phyloP scores from a whole-genome alignment of 2,329 filamentous ascomycete genomes.

The Aspergillus sp. region DNA sequence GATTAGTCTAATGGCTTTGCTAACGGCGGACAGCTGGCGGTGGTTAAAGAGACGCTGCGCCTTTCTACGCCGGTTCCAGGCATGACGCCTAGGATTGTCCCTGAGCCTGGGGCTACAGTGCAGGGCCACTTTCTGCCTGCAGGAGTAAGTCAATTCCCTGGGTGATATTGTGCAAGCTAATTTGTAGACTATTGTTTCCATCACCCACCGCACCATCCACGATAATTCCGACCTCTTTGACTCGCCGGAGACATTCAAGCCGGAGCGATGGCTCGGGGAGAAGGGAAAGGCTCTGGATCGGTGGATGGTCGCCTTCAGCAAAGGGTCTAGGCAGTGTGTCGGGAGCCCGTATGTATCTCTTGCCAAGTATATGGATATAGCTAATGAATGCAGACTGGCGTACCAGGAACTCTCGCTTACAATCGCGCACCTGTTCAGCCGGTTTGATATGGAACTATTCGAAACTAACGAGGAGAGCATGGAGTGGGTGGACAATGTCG shows the following conservation, averaged over 20 bases:
- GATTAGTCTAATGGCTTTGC: too few species aligned
- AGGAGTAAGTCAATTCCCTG: neutral
- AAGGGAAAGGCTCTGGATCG: neutral
- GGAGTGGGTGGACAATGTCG: neutral
- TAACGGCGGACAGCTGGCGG: conserved; percentile 24
- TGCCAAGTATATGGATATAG: too few species aligned
- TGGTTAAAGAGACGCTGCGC: conserved; percentile 53
- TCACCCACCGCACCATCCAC: neutral
- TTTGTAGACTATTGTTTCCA: neutral
- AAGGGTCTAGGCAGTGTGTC: neutral
- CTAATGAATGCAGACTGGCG: neutral
- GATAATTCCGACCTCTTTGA: neutral
- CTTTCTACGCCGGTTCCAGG: conserved; percentile 53
- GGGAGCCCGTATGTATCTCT: neutral
- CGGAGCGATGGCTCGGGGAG: neutral
- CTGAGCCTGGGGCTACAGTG: neutral
- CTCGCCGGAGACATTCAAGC: neutral
- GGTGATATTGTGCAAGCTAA: too few species aligned
- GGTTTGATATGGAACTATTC: neutral
- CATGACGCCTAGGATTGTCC: conserved; percentile 14
- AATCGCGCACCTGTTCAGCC: neutral
- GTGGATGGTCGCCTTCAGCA: neutral
- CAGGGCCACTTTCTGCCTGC: neutral
- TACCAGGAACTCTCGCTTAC: neutral
- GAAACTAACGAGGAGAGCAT: neutral